Conservation (phyloP, 2,329 filamentous ascomycete genomes). For the Hymenoscyphus infarciens region DNA sequence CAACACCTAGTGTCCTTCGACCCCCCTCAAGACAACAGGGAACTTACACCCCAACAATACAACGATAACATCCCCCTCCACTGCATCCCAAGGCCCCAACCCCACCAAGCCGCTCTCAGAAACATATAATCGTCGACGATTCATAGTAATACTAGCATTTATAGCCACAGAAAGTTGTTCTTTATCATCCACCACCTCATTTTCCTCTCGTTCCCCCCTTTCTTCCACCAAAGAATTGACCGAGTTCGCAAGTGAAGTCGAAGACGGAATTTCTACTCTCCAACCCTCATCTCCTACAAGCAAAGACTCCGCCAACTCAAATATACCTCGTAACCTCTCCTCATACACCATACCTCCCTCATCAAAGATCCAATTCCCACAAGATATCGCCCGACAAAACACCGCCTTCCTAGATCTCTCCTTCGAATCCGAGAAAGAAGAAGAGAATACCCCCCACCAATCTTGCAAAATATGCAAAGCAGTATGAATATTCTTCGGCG, state of each 20-base stretch:
- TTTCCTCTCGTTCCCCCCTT: background rate
- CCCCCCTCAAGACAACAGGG: conserved; percentile 26
- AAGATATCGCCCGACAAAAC: conserved; percentile 27
- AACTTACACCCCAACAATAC: conserved; percentile 30
- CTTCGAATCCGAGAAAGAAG: conserved; percentile 4
- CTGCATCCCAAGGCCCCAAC: conserved; percentile 22
- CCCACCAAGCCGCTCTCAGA: conserved; percentile 17
- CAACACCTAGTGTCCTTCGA: conserved; percentile 18
- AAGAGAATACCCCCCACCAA: conserved; percentile 29
- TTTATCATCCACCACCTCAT: conserved; percentile 16
- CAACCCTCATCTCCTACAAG: conserved; percentile 11
- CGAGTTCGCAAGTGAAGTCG: conserved; percentile 2
- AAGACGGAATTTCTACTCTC: conserved; percentile 2
- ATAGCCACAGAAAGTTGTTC: conserved; percentile 20
- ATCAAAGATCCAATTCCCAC: conserved; percentile 26
- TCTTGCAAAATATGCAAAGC: conserved; percentile 23
- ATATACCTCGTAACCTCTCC: conserved; percentile 23
- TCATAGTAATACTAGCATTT: conserved; percentile 26
- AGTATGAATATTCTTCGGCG: conserved; percentile 19
- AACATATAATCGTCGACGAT: conserved; percentile 25
- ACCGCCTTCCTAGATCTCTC: conserved; percentile 16
- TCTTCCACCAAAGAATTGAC: conserved; percentile 10
- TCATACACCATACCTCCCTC: conserved; percentile 15
- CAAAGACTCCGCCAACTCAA: conserved; percentile 14
- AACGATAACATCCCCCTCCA: conserved; percentile 25